Evolutionary conservation across 805 yeast species (phyloP).

Genomic region (Candida gorgasii): DNA sequence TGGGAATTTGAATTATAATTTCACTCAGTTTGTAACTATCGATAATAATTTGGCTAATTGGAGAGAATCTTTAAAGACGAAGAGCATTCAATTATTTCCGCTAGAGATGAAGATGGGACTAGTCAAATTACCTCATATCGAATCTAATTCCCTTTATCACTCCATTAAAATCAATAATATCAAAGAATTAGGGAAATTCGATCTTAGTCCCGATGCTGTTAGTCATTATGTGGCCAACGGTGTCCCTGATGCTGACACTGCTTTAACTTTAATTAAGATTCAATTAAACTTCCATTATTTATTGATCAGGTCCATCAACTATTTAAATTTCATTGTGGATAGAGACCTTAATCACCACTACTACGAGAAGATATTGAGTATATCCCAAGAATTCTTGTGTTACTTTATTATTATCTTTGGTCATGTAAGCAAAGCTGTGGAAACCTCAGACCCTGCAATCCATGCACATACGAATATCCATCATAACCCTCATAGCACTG

Average conservation of each 20-base stretch:
- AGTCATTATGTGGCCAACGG: slow-evolving; percentile 30
- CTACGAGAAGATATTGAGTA: slow-evolving; percentile 35
- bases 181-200: slow-evolving; percentile 15
- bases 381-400: slow-evolving; percentile 38
- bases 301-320: slow-evolving; percentile 43
- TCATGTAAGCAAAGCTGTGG: slow-evolving; percentile 28
- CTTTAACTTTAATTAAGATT: slow-evolving; percentile 40
- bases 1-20: slow-evolving; percentile 47
- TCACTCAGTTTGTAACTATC: slow-evolving; percentile 42
- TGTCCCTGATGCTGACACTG: slow-evolving; percentile 39
- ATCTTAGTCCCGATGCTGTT: slow-evolving; percentile 21
- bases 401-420: slow-evolving; percentile 39
- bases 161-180: slow-evolving; percentile 24
- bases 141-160: slow-evolving; percentile 30
- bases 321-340: slow-evolving; percentile 44
- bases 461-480: slow-evolving; percentile 13
- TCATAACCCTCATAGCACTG: slow-evolving; percentile 20
- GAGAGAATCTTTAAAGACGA: slow-evolving; percentile 38
- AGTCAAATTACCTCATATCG: slow-evolving; percentile 17
- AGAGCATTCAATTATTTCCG: slow-evolving; percentile 27
- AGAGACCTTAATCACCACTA: slow-evolving; percentile 37
- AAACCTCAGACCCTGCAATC: slow-evolving; percentile 4
- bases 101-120: slow-evolving; percentile 33
- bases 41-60: slow-evolving; percentile 43
- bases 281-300: slow-evolving; percentile 47